Base-by-base conservation (phyloP, 768 basidiomycete genomes). In the Kwoniella mangroviensis region DNA sequence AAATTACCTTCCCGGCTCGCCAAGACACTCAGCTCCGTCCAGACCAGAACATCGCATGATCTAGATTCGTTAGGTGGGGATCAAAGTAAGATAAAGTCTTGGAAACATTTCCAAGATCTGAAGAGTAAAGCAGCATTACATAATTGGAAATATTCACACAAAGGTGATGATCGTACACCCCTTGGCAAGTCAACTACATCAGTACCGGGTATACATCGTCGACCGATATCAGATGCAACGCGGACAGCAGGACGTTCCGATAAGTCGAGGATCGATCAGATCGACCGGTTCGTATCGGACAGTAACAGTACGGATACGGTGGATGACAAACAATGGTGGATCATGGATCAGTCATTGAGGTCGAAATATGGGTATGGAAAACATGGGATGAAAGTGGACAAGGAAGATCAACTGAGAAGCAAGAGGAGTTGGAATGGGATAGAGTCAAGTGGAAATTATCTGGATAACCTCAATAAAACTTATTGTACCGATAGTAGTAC, bases 71-170 rank as follows among this genome's bases (percentile, higher is more conserved):
- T n/a, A 2, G 22, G 22, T 22, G 53, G 9, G 34, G 34, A 54
- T 6, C 11, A 54, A 22, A n/a, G 5, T 19, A 24, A 10, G 11
- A 54, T 19, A 9, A 22, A 54, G 53, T 24, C 11, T n/a, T 21
- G 24, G 24, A 54, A 9, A 21, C 21, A n/a, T 22, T 19, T 19
- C 3, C 53, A 54, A 22, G 22, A 54, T 2, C 19, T n/a, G 6
- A 54, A 19, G 21, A 54, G n/a, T 21, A 54, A 54, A 22, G 24
- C 53, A 22, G 11, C 53, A 4, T 54, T 54, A n/a, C 24, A 54
- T 54, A 54, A 54, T 54, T 54, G 53, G 53, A 54, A 54, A 12
- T 19, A 54, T 22, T 54, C 53, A 19, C 21, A 54, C 22, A 19
- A n/a, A 22, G 12, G 24, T 4, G 53, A n/a, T 19, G 53, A 54